These are phyloP conservation scores for Amesomyces nigricolor DNA, from an alignment of 2,329 filamentous ascomycete species.

Conservation along the genomic window DNA sequence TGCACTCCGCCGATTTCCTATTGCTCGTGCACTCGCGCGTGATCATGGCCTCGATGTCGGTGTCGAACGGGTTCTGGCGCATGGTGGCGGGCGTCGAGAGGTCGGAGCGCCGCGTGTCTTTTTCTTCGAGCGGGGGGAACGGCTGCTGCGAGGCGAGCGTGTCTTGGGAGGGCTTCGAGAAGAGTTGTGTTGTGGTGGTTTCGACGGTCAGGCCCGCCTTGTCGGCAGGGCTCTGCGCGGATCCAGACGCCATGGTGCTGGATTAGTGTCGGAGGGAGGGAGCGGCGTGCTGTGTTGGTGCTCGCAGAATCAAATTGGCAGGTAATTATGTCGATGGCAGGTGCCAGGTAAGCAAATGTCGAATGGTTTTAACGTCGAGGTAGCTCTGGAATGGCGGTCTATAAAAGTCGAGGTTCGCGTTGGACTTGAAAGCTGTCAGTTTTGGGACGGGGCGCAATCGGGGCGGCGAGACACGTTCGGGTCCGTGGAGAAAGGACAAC, in stretches of 20 bases:
- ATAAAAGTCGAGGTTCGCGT: not conserved
- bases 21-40: slow-evolving; percentile 35
- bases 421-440: slow-evolving; percentile 10
- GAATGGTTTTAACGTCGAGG: not conserved
- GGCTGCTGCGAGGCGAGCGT: slow-evolving; percentile 25
- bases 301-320: slow-evolving; percentile 4
- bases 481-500: slow-evolving; percentile 9
- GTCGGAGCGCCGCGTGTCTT: slow-evolving; percentile 28
- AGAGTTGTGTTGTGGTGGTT: slow-evolving; percentile 18
- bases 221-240: slow-evolving; percentile 11
- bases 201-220: slow-evolving; percentile 23
- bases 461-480: not conserved
- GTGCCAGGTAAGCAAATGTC: not conserved
- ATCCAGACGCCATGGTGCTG: slow-evolving; percentile 21
- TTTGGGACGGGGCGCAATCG: not conserved
- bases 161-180: slow-evolving; percentile 26
- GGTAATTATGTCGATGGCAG: slow-evolving; percentile 21
- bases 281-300: slow-evolving; percentile 2
- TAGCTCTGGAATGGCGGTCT: not conserved
- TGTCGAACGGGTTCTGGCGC: slow-evolving; percentile 49
- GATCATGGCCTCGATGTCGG: slow-evolving; percentile 51
- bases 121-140: slow-evolving; percentile 24
- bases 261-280: not conserved
- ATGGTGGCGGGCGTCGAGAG: slow-evolving; percentile 42
- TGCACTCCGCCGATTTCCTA: slow-evolving; percentile 32